Base-by-base conservation (phyloP, 1,284 basidiomycete species). In the Anthracocystis panici-leucophaei region DNA sequence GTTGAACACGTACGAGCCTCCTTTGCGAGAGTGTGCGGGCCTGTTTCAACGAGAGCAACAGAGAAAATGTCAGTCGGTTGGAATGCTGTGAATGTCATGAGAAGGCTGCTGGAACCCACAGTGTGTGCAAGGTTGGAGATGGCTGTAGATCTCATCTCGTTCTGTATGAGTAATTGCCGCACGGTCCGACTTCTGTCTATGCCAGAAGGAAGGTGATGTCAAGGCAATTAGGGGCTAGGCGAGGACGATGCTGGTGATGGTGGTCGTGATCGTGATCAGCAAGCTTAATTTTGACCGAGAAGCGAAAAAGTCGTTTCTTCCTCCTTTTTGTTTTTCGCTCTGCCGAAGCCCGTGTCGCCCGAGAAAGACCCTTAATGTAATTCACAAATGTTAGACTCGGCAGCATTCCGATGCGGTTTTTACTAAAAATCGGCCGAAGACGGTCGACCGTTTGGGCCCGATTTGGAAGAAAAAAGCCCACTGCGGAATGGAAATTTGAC, bases 1-100 rank as follows among this genome's bases (percentile, higher is more conserved):
- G 73, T 40, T 75, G 67, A 29, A 75, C 73, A 54, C 73, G 73
- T 16, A 75, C 73, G 53, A 75, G 67, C 57, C 67, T 62, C 46
- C 64, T 70, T 67, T 68, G 60, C 50, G 73, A 75, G 9, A 75
- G 66, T 63, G 63, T 65, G 46, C 55, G 63, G 44, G 72, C 65
- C 72, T 75, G 45, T 38, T 38, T 38, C 10, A 41, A 45, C 8
- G 18, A 12, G 21, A 21, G 18, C n/a, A 41, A 11, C n/a, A 40
- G 41, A 49, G 23, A 21, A 53, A 7, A 18, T 11, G 38, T 23
- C 33, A 38, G 35, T 38, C 35, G 35, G 35, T 16, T 5, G 10
- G 12, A 2, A 27, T 29, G 29, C 11, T 18, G n/a, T 18, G 27
- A 12, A 23, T 14, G 9, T 27, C 25, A 48, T 14, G n/a, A 21